Evolutionary conservation across 345 rosid species (phyloP).

Genomic region (Brassica carinata): DNA sequence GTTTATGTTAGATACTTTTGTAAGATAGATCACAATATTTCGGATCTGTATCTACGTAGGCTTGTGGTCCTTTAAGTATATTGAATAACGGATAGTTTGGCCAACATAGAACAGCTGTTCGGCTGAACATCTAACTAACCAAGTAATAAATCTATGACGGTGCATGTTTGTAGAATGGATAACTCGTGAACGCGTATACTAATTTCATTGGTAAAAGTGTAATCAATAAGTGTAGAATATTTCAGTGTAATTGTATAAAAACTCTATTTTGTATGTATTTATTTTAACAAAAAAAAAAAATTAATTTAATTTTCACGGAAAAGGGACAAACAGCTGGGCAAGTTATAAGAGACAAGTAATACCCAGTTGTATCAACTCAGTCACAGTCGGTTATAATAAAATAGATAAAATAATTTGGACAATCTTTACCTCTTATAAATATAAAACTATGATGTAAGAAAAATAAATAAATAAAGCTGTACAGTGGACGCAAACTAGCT

Average conservation of each 20-base stretch:
- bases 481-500: constrained; percentile 14
- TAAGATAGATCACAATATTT: not conserved
- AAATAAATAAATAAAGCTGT: not conserved
- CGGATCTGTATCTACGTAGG: not conserved
- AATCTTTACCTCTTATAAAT: constrained; percentile 9
- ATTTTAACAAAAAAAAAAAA: too few relatives aligned
- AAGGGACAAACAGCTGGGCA: constrained; percentile 26
- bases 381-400: constrained; percentile 21
- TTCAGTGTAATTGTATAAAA: not conserved
- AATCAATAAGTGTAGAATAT: not conserved
- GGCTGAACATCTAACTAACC: not conserved
- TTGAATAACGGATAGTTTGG: not conserved
- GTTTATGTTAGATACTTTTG: not conserved
- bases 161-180: not conserved
- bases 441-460: constrained; percentile 6
- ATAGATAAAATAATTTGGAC: not conserved
- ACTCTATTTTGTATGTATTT: not conserved
- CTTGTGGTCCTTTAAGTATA: not conserved
- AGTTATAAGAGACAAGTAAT: constrained; percentile 36
- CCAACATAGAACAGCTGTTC: not conserved
- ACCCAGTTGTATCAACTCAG: constrained; percentile 37
- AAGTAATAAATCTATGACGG: not conserved
- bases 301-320: not conserved
- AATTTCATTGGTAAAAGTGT: not conserved
- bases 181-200: not conserved